Base-by-base conservation (phyloP, 352 stramenopile species). In the Phytopythium sindhum region DNA sequence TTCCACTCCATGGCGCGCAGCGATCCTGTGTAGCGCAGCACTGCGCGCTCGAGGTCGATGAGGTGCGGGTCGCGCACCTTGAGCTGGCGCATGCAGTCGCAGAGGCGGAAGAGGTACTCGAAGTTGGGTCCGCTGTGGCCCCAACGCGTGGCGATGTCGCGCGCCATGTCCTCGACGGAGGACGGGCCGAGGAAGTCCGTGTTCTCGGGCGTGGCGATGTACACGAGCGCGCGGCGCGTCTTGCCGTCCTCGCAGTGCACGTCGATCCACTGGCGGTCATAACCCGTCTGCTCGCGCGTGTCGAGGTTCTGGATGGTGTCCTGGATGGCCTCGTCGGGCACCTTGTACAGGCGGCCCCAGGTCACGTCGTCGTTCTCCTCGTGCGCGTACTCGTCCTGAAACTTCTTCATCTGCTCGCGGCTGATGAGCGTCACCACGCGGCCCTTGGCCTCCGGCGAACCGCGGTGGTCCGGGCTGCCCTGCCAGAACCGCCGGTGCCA, bases 401-500 rank as follows among this genome's bases (percentile, higher is more conserved):
- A 93, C 26, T 75, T 72, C 70, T 77, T 77, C 74, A 93, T 91
- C 59, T 93, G 68, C 31, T 91, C 77, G 17, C 71, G 67, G 71
- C 80, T 91, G 56, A 97, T 88, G 63, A 97, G 82, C 35, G 89
- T 97, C 45, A 95, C 89, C 17, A 96, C 88, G 52, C 89, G 85
- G 59, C 88, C 89, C 62, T 88, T 81, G 29, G 72, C 77, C 0
- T 89, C 85, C 21, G 83, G 75, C 17, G 79, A 90, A 67, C 89
- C 89, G 63, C 89, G 86, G 70, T 97, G 89, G 68, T 96, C 86
- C 0, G 89, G 84, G 45, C 84, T 95, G 61, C 89, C 87, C 65
- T 97, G 89, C 88, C 88, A 97, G 73, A 97, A 97, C 60, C 89
- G 86, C 26, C 89, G 84, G 65, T 93, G 83, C 74, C 77, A 97